Percentiles rank a stretch among this genome's conserved stretches.
Conservation (phyloP, 176 grass and related monocot genomes). For the Dendrocalamus sinicus region DNA sequence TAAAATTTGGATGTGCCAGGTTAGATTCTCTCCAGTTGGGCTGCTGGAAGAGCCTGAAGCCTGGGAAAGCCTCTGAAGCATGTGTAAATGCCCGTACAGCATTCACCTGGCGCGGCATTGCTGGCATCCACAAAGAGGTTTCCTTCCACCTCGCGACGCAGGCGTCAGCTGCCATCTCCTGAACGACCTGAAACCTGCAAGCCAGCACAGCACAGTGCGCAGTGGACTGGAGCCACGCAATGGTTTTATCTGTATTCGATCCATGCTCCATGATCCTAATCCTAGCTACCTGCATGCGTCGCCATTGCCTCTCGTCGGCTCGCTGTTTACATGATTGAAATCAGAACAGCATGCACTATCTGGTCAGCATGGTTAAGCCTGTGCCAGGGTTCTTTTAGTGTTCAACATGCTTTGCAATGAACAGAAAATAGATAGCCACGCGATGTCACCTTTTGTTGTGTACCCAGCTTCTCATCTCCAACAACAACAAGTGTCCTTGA, state of each 20-base stretch:
- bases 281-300: not conserved
- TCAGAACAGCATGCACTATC: not conserved
- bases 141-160: not conserved
- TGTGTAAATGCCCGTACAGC: conserved; percentile 36
- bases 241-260: not conserved
- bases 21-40: not conserved
- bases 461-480: not conserved
- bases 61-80: not conserved
- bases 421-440: not conserved
- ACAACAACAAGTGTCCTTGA: not conserved
- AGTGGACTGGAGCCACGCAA: conserved; percentile 6
- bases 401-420: not conserved
- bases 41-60: not conserved
- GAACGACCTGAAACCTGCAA: conserved; percentile 16
- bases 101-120: conserved; percentile 13
- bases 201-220: conserved; percentile 34
- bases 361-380: not conserved
- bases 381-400: not conserved
- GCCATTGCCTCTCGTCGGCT: not conserved
- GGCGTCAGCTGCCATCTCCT: conserved; percentile 15
- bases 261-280: not conserved
- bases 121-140: conserved; percentile 30
- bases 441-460: not conserved
- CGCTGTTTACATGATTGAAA: conserved; percentile 5
- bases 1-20: not conserved